phyloP scores from a whole-genome alignment of 2,329 filamentous ascomycete species.

The Geoglossum cookeanum region DNA sequence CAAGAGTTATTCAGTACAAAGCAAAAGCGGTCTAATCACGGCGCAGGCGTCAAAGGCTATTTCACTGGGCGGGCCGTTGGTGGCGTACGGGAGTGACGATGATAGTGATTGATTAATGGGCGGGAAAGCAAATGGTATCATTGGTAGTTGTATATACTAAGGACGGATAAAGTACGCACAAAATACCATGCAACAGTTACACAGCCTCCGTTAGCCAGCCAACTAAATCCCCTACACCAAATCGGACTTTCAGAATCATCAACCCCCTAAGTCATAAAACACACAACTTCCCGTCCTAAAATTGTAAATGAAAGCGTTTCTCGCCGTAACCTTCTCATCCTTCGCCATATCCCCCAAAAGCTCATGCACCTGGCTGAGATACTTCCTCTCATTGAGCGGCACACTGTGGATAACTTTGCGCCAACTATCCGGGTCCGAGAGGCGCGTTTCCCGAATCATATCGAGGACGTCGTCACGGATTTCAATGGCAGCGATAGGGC shows the following conservation, averaged over 20 bases:
- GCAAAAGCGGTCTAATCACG: constrained; percentile 30
- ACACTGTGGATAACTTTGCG: constrained; percentile 60
- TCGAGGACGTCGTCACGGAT: constrained; percentile 70
- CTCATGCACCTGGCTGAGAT: constrained; percentile 65
- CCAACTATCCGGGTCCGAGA: constrained; percentile 74
- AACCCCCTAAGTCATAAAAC: constrained; percentile 54
- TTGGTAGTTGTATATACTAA: neutral
- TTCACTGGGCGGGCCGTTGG: constrained; percentile 47
- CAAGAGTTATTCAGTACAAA: constrained; percentile 30
- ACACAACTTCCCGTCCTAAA: constrained; percentile 70
- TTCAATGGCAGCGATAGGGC: constrained; percentile 74
- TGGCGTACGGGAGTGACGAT: constrained; percentile 79
- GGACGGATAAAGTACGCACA: neutral
- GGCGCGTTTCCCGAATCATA: constrained; percentile 49
- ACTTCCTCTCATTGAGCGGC: constrained; percentile 59
- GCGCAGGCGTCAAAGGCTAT: constrained; percentile 34
- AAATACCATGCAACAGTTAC: neutral
- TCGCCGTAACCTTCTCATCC: constrained; percentile 34
- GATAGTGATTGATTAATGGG: constrained; percentile 36
- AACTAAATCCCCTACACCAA: neutral
- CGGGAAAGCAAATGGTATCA: neutral
- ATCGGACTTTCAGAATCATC: neutral
- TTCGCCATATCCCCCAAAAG: constrained; percentile 45
- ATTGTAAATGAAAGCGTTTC: constrained; percentile 79
- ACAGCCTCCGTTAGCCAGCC: neutral